These are phyloP conservation scores for Aphanomyces euteiches DNA, from an alignment of 352 stramenopile genomes.

Conservation along the genomic window DNA sequence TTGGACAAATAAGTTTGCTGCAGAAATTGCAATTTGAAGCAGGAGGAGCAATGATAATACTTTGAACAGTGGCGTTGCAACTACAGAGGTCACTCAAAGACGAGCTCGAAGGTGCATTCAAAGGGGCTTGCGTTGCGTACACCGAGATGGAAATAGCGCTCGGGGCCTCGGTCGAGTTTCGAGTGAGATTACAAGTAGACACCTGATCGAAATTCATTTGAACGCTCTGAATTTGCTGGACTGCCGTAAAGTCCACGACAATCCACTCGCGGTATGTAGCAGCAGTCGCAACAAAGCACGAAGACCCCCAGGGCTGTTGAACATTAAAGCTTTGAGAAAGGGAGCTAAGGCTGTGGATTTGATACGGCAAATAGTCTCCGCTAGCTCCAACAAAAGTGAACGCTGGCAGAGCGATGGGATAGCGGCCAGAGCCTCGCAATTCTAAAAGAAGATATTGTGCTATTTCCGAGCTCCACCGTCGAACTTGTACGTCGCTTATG, in stretches of 20 bases:
- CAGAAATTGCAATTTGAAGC: constrained; percentile 2
- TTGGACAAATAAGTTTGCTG: background rate
- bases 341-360: constrained; percentile 63
- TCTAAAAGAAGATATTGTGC: constrained; percentile 21
- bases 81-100: constrained; percentile 1
- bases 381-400: constrained; percentile 28
- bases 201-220: constrained; percentile 45
- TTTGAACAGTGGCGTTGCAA: constrained; percentile 35
- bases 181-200: constrained; percentile 35
- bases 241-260: constrained; percentile 45
- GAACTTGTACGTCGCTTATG: constrained; percentile 2
- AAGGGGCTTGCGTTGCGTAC: constrained; percentile 33
- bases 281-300: constrained; percentile 46
- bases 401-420: constrained; percentile 21
- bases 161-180: constrained; percentile 34
- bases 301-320: constrained; percentile 33
- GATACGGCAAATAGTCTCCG: constrained; percentile 42
- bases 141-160: constrained; percentile 46
- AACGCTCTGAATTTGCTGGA: constrained; percentile 47
- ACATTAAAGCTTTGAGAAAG: constrained; percentile 9
- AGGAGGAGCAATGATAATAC: constrained; percentile 6
- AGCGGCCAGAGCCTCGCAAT: constrained; percentile 29
- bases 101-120: background rate
- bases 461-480: constrained; percentile 10
- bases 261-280: constrained; percentile 65